phyloP scores from a whole-genome alignment of 768 basidiomycete species.

The Auricularia sp. region DNA sequence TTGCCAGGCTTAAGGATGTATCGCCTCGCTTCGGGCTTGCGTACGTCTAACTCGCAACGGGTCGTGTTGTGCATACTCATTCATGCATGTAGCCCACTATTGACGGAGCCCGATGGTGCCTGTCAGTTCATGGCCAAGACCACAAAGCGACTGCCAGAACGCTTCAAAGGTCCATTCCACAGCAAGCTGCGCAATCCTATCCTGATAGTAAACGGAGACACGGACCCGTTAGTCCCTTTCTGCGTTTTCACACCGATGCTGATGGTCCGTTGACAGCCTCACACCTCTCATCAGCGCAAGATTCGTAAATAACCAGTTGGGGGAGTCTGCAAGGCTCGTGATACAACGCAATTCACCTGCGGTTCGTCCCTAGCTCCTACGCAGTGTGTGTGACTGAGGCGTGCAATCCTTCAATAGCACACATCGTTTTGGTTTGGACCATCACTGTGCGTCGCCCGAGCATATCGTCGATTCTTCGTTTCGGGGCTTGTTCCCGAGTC shows the following conservation, averaged over 20 bases:
- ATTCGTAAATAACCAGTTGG: neutral
- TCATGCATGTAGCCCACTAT: neutral
- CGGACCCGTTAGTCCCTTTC: neutral
- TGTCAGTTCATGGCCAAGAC: slow-evolving; percentile 6
- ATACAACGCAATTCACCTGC: neutral
- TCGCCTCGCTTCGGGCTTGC: slow-evolving; percentile 7
- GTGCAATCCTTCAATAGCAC: neutral
- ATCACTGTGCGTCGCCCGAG: neutral
- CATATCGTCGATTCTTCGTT: neutral
- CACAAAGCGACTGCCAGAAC: neutral
- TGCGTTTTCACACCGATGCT: too few relatives aligned
- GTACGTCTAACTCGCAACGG: neutral
- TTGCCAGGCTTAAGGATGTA: slow-evolving; percentile 3
- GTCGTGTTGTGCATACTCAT: neutral
- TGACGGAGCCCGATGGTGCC: slow-evolving; percentile 8
- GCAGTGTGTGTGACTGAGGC: neutral
- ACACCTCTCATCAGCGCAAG: neutral
- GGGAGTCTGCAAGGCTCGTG: neutral
- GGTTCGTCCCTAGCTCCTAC: neutral
- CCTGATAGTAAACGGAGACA: neutral
- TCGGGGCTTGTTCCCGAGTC: neutral
- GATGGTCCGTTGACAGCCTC: neutral
- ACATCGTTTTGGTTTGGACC: neutral
- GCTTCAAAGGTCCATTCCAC: slow-evolving; percentile 5
- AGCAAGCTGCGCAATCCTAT: slow-evolving; percentile 2